Percentiles rank a stretch among this genome's conserved stretches.
Evolutionary conservation across 768 basidiomycete species (phyloP).

Genomic region (Trametes meyenii): DNA sequence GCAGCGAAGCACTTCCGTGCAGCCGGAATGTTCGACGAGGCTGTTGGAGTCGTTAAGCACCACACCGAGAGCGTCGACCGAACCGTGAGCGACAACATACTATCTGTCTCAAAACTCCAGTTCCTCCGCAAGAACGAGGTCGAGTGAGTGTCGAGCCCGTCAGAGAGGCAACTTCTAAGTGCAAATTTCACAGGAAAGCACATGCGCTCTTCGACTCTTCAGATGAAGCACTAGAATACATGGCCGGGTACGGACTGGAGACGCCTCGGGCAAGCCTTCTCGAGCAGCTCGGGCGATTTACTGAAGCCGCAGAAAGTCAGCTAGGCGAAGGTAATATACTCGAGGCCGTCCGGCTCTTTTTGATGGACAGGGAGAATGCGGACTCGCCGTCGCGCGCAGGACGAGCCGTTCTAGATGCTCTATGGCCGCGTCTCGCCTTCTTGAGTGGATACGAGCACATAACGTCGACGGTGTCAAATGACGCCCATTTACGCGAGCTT

Average conservation of each 20-base stretch:
- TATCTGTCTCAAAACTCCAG: constrained; percentile 46
- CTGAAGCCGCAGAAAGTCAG: constrained; percentile 57
- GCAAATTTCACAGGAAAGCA: constrained; percentile 13
- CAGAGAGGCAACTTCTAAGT: constrained; percentile 41
- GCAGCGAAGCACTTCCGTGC: constrained; percentile 53
- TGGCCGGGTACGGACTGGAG: constrained; percentile 56
- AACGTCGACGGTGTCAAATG: constrained; percentile 8
- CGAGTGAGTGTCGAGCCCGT: constrained; percentile 34
- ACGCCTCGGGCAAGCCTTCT: constrained; percentile 49
- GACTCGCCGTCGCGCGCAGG: constrained; percentile 39
- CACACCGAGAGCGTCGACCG: constrained; percentile 37
- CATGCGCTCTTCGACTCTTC: constrained; percentile 50
- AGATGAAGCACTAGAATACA: constrained; percentile 57
- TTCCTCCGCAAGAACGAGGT: constrained; percentile 43
- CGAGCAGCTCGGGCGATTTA: constrained; percentile 41
- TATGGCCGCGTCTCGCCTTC: constrained; percentile 52
- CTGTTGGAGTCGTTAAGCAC: constrained; percentile 47
- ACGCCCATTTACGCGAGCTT: constrained; percentile 20
- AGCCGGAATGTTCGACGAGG: constrained; percentile 53
- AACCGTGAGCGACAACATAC: constrained; percentile 41
- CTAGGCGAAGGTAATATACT: constrained; percentile 47
- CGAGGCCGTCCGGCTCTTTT: constrained; percentile 51
- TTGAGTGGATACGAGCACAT: constrained; percentile 11
- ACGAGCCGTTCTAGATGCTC: constrained; percentile 41
- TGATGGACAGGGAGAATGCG: constrained; percentile 37